Evolutionary conservation across 2,329 filamentous ascomycete species (phyloP).

Genomic region (Apiospora saccharicola): DNA sequence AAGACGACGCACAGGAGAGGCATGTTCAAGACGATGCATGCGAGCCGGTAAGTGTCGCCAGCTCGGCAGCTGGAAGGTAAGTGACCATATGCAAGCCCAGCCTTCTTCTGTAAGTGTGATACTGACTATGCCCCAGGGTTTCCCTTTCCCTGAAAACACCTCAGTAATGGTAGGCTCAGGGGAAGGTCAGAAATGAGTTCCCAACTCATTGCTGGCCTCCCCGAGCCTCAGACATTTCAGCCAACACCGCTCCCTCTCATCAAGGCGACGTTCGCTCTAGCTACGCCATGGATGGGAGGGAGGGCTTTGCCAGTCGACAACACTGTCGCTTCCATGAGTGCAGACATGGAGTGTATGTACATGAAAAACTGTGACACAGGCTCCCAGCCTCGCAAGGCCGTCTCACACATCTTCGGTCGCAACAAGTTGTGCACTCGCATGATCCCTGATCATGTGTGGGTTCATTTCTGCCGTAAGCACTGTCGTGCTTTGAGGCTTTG

Average conservation of each 20-base stretch:
- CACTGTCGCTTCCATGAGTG: slow-evolving; percentile 30
- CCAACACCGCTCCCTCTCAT: slow-evolving; percentile 35
- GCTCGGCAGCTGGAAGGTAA: no score
- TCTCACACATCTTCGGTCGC: slow-evolving; percentile 83
- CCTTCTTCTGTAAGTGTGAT: no score
- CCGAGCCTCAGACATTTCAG: no score
- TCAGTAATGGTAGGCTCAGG: no score
- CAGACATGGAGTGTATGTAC: slow-evolving; percentile 58
- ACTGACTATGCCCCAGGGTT: no score
- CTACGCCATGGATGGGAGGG: slow-evolving; percentile 34
- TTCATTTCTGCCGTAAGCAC: slow-evolving; percentile 81
- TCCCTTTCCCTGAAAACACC: no score
- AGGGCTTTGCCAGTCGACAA: slow-evolving; percentile 30
- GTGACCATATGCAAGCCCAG: no score
- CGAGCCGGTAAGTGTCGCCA: no score
- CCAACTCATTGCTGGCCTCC: no score
- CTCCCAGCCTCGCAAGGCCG: slow-evolving; percentile 73
- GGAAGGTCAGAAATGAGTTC: no score
- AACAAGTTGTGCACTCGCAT: slow-evolving; percentile 80
- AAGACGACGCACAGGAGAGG: background rate
- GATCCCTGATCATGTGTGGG: slow-evolving; percentile 75
- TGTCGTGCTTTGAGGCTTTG: slow-evolving; percentile 97
- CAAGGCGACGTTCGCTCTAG: slow-evolving; percentile 32
- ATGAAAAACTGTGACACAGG: slow-evolving; percentile 65
- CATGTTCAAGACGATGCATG: background rate